Conservation (phyloP, 768 basidiomycete species). For the Auricularia sp. region DNA sequence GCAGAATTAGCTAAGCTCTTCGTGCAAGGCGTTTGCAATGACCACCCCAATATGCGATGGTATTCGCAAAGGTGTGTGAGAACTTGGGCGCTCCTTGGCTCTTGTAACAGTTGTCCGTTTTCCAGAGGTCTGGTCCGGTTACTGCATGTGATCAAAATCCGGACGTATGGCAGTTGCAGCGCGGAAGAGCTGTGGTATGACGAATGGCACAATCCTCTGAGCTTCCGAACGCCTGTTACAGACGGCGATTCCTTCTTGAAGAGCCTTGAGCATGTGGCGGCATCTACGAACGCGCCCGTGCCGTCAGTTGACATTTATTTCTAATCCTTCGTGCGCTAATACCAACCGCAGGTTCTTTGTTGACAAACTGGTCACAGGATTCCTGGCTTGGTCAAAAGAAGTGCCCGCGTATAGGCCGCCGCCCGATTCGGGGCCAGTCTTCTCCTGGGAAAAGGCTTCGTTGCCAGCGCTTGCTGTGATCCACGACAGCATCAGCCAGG, state of each 20-base stretch:
- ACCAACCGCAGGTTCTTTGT: conserved; percentile 31
- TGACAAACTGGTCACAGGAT: conserved; percentile 71
- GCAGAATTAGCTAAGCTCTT: conserved; percentile 52
- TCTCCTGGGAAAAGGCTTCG: conserved; percentile 48
- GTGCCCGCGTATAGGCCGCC: conserved; percentile 49
- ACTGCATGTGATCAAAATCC: conserved; percentile 59
- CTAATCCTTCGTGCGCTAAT: background rate
- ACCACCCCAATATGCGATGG: conserved; percentile 58
- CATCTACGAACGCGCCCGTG: conserved; percentile 20
- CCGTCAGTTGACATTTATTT: conserved; percentile 21
- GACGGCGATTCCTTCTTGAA: conserved; percentile 41
- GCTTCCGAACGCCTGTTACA: conserved; percentile 33
- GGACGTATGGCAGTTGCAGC: conserved; percentile 47
- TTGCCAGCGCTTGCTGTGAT: conserved; percentile 41
- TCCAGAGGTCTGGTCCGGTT: conserved; percentile 57
- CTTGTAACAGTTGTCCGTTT: background rate
- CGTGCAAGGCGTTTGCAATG: conserved; percentile 53
- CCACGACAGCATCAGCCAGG: conserved; percentile 30
- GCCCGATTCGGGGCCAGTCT: conserved; percentile 24
- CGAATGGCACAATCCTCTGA: conserved; percentile 58
- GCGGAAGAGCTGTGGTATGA: conserved; percentile 62
- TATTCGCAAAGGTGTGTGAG: conserved; percentile 47
- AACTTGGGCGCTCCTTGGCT: background rate
- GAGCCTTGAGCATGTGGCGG: conserved; percentile 27
- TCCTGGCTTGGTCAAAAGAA: conserved; percentile 58